Percentiles rank a stretch among this genome's conserved stretches.
Conservation (phyloP, 1,284 basidiomycete species). For the Cryptococcus sp. region DNA sequence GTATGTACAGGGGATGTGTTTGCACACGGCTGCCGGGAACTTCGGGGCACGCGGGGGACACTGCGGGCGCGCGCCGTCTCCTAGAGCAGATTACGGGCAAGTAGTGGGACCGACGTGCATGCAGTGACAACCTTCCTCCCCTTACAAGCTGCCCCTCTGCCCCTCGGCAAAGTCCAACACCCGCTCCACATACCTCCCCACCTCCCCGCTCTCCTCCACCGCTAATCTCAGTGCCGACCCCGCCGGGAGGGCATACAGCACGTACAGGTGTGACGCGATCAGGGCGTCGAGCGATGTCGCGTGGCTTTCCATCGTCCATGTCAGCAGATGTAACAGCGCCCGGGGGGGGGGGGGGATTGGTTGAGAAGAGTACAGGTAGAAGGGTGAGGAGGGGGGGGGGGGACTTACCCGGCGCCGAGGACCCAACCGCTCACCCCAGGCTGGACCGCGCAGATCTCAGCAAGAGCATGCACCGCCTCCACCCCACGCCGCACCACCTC, state of each 20-base stretch:
- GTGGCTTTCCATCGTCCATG: conserved; percentile 12
- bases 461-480: conserved; percentile 31
- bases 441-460: conserved; percentile 8
- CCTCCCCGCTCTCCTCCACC: conserved; percentile 17
- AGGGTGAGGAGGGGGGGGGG: too few species aligned
- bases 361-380: too few species aligned
- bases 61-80: too few species aligned
- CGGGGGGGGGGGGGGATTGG: too few species aligned
- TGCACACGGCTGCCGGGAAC: too few species aligned
- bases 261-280: conserved; percentile 43
- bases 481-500: conserved; percentile 23
- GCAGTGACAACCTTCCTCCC: too few species aligned
- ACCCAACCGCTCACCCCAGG: conserved; percentile 25
- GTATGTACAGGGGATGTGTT: too few species aligned
- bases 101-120: too few species aligned
- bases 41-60: too few species aligned
- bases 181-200: conserved; percentile 32
- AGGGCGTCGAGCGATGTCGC: conserved; percentile 48
- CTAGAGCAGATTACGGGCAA: too few species aligned
- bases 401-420: conserved; percentile 33
- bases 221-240: conserved; percentile 20
- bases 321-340: too few species aligned
- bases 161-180: conserved; percentile 63
- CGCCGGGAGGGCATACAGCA: conserved; percentile 28
- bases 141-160: conserved; percentile 60